Conservation (phyloP, 176 grass and related monocot genomes). For the Musa schizocarpa region DNA sequence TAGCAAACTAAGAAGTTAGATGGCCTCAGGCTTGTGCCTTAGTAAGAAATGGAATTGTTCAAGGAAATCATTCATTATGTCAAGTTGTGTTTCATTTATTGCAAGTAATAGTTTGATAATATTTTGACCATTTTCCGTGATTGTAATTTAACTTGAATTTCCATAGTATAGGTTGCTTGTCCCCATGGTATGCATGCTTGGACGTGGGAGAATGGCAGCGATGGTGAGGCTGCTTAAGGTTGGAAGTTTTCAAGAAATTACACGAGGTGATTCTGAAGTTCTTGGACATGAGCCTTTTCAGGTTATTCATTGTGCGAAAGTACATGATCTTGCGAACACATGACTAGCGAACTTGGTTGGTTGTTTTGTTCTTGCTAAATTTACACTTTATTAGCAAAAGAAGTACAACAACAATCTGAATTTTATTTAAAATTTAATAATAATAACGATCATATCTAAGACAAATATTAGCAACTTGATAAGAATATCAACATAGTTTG, state of each 20-base stretch:
- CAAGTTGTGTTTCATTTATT: too few species aligned
- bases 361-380: neutral
- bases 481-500: too few species aligned
- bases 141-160: neutral
- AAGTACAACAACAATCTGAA: too few species aligned
- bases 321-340: slow-evolving; percentile 1
- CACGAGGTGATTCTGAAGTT: slow-evolving; percentile 38
- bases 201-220: slow-evolving; percentile 65
- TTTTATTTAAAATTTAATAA: too few species aligned
- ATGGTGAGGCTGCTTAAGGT: slow-evolving; percentile 59
- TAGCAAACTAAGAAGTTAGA: too few species aligned
- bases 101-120: neutral
- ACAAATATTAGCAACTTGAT: too few species aligned
- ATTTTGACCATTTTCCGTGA: neutral
- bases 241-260: slow-evolving; percentile 34
- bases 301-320: neutral
- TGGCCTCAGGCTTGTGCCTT: too few species aligned
- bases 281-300: slow-evolving; percentile 14
- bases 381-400: neutral
- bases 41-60: too few species aligned
- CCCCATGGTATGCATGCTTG: slow-evolving; percentile 69
- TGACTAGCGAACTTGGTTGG: neutral
- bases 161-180: slow-evolving; percentile 31
- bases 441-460: too few species aligned
- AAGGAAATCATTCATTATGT: too few species aligned